These are phyloP conservation scores for Ceratopteris richardii DNA, from an alignment of 75 land plant genomes.

Conservation along the genomic window DNA sequence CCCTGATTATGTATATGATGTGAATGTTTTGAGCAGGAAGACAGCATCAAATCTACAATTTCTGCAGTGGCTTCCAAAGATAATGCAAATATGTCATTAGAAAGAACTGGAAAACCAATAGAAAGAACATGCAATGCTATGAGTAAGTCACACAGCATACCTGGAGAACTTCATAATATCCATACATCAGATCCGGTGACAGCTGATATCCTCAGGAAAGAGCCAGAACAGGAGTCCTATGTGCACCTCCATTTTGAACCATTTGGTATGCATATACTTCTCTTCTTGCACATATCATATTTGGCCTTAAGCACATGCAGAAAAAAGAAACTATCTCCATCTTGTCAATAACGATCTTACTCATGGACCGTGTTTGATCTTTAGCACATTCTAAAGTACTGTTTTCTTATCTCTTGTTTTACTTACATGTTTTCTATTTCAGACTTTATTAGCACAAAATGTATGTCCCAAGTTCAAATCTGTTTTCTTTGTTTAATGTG, in stretches of 20 bases:
- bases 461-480: no score
- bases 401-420: no score
- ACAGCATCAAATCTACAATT: neutral
- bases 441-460: no score
- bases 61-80: neutral
- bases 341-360: no score
- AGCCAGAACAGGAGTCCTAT: slow-evolving; percentile 94
- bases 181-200: slow-evolving; percentile 89
- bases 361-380: no score
- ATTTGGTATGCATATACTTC: slow-evolving; percentile 32
- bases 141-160: slow-evolving; percentile 70
- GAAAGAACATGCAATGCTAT: slow-evolving; percentile 24
- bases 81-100: neutral
- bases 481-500: no score
- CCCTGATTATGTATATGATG: no score
- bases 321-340: no score
- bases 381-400: no score
- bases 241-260: slow-evolving; percentile 59
- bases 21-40: neutral
- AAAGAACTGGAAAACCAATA: no score
- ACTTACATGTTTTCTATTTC: no score
- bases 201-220: slow-evolving; percentile 94
- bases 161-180: slow-evolving; percentile 89
- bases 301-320: no score
- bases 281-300: neutral